Evolutionary conservation across 106 monocot species (phyloP), one percentile per base, ranked within the genome.

Genomic region (Chionographis japonica): DNA sequence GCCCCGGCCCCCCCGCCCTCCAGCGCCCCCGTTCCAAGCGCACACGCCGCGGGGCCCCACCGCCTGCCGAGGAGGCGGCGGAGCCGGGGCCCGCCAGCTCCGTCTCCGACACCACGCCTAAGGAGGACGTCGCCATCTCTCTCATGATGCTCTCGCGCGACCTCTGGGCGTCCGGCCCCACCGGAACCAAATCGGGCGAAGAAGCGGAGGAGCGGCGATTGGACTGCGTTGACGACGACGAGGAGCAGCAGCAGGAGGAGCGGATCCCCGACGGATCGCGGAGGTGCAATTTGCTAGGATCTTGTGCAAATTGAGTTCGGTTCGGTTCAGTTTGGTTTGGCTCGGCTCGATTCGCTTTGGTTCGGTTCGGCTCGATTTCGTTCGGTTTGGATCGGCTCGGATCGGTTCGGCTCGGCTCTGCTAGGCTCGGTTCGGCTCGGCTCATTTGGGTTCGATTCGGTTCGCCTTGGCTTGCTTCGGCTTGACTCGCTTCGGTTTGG

Each of bases 61-160:
- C 77, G 6, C 63, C 61, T 19, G 80, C 77, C 54, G 69, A 75
- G 11, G 70, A 50, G 9, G 37, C 52, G 19, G 15, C 58, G 19
- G 66, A 58, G n/a, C 40, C 77, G 19, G 85, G 82, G 56, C 88
- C 74, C 10, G 67, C 65, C 36, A 86, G 83, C 80, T 86, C 85
- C 10, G 77, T 85, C 54, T 88, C 92, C 19, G 73, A 83, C 58
- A 52, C 86, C 4, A 70, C 74, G 8, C 42, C 83, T 6, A 88
- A 85, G 40, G 83, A 83, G 65, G 85, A 85, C 73, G 85, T 86
- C 10, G 92, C 92, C 39, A 54, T 80, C 68, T 88, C 78, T 35
- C 74, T 92, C 51, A 74, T 92, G 75, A 75, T 86, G 78, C 92
- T 92, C 14, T 92, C 92, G 2, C 85, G 85, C 14, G 92, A 88